Evolutionary conservation across 2,329 filamentous ascomycete species (phyloP).

Genomic region (Teratosphaeria destructans): DNA sequence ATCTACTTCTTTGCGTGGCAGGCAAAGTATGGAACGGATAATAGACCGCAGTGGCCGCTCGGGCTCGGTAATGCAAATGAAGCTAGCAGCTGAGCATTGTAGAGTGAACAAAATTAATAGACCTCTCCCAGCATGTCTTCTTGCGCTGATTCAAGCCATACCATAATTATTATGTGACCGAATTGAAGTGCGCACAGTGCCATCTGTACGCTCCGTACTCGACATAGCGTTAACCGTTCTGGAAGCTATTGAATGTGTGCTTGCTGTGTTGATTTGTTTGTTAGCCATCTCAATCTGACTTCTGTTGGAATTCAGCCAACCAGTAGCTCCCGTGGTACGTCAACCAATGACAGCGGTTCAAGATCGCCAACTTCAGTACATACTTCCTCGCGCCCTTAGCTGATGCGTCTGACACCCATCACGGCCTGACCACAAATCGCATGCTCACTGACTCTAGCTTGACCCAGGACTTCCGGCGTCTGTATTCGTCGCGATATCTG

Average conservation of each 20-base stretch:
- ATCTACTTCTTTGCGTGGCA: constrained; percentile 99
- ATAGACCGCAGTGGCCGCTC: constrained; percentile 12
- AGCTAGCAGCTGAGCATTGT: not conserved
- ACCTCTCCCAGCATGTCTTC: not conserved
- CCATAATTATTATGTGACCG: too few species aligned
- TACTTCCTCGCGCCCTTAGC: not conserved
- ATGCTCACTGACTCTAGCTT: not conserved
- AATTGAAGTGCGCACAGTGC: too few species aligned
- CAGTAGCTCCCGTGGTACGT: not conserved
- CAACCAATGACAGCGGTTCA: not conserved
- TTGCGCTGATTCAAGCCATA: not conserved
- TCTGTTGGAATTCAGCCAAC: not conserved
- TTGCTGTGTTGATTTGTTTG: not conserved
- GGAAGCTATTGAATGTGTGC: not conserved
- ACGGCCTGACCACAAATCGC: too few species aligned
- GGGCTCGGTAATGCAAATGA: constrained; percentile 1
- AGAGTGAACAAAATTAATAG: not conserved
- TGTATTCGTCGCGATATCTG: not conserved
- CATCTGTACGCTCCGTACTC: too few species aligned
- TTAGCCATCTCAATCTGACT: too few species aligned
- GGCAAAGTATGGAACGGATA: constrained; percentile 66
- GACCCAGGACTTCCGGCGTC: not conserved
- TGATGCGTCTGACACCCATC: not conserved
- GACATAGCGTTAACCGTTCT: too few species aligned
- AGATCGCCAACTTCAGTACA: not conserved